A percentile compares a stretch with the other conserved stretches of the same genome.
Evolutionary conservation across 2,329 filamentous ascomycete species (phyloP).

Genomic region (Dothidotthia symphoricarpi): DNA sequence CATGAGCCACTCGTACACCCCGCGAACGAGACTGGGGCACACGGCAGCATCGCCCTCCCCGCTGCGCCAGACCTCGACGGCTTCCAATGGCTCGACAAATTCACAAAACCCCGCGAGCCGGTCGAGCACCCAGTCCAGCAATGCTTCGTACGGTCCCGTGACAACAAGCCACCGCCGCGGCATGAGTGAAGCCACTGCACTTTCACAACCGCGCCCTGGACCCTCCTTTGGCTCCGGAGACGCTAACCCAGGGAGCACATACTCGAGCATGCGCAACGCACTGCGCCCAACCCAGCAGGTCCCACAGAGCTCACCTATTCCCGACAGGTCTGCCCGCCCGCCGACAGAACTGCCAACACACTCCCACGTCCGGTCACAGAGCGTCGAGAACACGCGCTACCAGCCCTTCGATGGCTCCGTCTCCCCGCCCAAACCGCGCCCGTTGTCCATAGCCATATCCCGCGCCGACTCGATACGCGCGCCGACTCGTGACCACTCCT

Average conservation of each 20-base stretch:
- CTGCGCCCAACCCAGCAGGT: conserved; percentile 56
- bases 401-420: conserved; percentile 48
- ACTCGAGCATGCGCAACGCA: conserved; percentile 71
- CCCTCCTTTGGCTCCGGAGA: conserved; percentile 46
- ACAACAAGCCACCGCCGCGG: conserved; percentile 66
- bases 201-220: conserved; percentile 52
- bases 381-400: conserved; percentile 42
- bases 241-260: conserved; percentile 61
- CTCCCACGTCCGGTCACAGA: conserved; percentile 35
- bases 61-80: conserved; percentile 64
- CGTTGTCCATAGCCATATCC: conserved; percentile 40
- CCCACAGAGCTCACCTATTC: conserved; percentile 30
- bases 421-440: conserved; percentile 45
- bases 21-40: conserved; percentile 43
- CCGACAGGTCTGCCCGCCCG: conserved; percentile 27
- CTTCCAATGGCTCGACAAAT: conserved; percentile 68
- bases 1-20: conserved; percentile 41
- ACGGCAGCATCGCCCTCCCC: conserved; percentile 45
- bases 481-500: conserved; percentile 35
- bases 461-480: conserved; percentile 41
- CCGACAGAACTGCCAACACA: conserved; percentile 18
- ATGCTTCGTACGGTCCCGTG: conserved; percentile 58
- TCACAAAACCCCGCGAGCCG: conserved; percentile 65
- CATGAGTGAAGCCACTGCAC: conserved; percentile 67
- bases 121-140: conserved; percentile 70